A percentile compares a stretch with the other conserved stretches of the same genome.
These are phyloP conservation scores for Williopsis jadinii DNA, from an alignment of 1,139 yeast genomes.

Conservation along the genomic window DNA sequence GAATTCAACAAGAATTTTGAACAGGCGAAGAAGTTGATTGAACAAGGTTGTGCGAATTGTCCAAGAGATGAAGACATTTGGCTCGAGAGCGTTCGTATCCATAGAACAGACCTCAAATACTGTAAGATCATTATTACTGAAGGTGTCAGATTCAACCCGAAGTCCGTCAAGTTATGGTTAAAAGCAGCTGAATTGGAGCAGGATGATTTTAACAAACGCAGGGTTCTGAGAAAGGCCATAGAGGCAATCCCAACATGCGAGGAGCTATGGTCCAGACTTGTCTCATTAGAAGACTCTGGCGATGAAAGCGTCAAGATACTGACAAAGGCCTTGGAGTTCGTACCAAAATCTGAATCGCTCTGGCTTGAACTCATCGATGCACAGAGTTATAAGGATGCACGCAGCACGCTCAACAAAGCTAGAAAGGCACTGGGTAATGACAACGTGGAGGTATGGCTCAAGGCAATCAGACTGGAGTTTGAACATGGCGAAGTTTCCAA, in stretches of 20 bases:
- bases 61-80: slow-evolving; percentile 70
- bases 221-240: slow-evolving; percentile 59
- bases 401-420: slow-evolving; percentile 49
- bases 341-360: slow-evolving; percentile 56
- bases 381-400: slow-evolving; percentile 41
- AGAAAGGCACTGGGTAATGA: slow-evolving; percentile 41
- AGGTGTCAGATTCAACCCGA: slow-evolving; percentile 53
- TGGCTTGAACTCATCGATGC: slow-evolving; percentile 51
- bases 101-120: slow-evolving; percentile 37
- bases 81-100: slow-evolving; percentile 74
- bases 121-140: slow-evolving; percentile 56
- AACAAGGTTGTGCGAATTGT: slow-evolving; percentile 65
- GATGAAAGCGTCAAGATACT: slow-evolving; percentile 34
- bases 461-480: slow-evolving; percentile 62
- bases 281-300: slow-evolving; percentile 35
- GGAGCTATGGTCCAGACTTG: slow-evolving; percentile 55
- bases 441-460: slow-evolving; percentile 60
- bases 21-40: slow-evolving; percentile 54
- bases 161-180: slow-evolving; percentile 63
- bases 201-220: slow-evolving; percentile 40
- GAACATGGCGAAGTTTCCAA: slow-evolving; percentile 34
- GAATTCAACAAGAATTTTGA: slow-evolving; percentile 50
- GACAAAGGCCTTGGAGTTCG: slow-evolving; percentile 60
- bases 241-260: slow-evolving; percentile 61
- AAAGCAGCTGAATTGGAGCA: slow-evolving; percentile 53